phyloP scores from a whole-genome alignment of 768 basidiomycete species.

The Trametes gibbosa region DNA sequence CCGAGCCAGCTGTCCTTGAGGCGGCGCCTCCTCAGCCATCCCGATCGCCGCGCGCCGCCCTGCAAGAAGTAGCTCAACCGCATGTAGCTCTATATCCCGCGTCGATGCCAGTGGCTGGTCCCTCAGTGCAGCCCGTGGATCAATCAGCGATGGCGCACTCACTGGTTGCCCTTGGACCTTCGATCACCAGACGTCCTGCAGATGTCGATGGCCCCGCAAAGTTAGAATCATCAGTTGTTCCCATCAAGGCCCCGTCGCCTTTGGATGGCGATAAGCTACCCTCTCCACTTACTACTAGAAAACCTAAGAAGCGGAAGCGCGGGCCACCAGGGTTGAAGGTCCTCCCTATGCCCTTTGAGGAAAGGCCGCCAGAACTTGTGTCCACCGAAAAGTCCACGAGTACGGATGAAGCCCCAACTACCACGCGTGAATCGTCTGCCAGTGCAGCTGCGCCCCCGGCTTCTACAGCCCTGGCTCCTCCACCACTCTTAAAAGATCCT shows the following conservation, averaged over 20 bases:
- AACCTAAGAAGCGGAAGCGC: constrained; percentile 3
- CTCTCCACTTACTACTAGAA: constrained; percentile 4
- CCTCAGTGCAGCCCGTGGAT: too few relatives aligned
- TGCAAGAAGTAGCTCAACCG: not conserved
- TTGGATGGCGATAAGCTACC: not conserved
- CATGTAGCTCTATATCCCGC: not conserved
- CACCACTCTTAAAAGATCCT: not conserved
- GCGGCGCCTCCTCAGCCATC: not conserved
- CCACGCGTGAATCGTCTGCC: not conserved
- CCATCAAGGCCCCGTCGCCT: not conserved
- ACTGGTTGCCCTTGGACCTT: not conserved
- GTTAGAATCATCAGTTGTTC: not conserved
- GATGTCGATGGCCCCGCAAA: not conserved
- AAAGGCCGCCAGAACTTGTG: not conserved
- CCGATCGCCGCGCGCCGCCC: not conserved
- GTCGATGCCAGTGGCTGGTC: too few relatives aligned
- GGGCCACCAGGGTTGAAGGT: constrained; percentile 21
- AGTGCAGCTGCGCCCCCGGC: not conserved
- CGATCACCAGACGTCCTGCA: not conserved
- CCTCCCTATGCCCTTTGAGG: constrained; percentile 3
- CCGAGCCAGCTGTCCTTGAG: not conserved
- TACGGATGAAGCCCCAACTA: too few relatives aligned
- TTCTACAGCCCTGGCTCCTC: not conserved
- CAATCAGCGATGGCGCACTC: not conserved
- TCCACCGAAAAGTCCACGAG: not conserved